Evolutionary conservation across 2,329 filamentous ascomycete genomes (phyloP).

Genomic region (Geosmithia putterillii): DNA sequence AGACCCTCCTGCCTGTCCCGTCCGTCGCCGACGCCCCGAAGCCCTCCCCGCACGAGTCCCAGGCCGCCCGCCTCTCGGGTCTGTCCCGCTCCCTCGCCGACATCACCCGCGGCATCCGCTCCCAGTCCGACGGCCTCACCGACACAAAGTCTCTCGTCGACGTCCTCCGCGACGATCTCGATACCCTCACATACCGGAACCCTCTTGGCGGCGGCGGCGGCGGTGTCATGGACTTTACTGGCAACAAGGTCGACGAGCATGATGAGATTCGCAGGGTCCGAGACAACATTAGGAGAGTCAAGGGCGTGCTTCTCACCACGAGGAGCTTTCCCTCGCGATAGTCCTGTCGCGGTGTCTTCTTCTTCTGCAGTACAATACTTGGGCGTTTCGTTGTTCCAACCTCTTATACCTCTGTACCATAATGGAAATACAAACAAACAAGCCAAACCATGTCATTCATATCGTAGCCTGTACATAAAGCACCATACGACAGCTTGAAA

Average conservation of each 20-base stretch:
- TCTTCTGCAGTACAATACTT: background rate
- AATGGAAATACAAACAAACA: too few relatives aligned
- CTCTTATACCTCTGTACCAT: too few relatives aligned
- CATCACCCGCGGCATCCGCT: conserved; percentile 28
- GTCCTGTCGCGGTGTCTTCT: background rate
- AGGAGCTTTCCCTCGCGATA: conserved; percentile 51
- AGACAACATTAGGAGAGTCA: conserved; percentile 65
- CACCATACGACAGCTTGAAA: too few relatives aligned
- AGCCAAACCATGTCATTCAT: too few relatives aligned
- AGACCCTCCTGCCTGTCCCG: conserved; percentile 41
- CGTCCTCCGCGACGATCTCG: conserved; percentile 53
- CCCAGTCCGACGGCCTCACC: conserved; percentile 34
- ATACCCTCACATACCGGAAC: conserved; percentile 39
- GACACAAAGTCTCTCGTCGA: conserved; percentile 40
- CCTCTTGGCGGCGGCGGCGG: conserved; percentile 5
- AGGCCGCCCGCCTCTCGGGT: conserved; percentile 27
- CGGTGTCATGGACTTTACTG: conserved; percentile 11
- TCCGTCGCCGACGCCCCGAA: conserved; percentile 3
- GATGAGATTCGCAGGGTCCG: conserved; percentile 65
- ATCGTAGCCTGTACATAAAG: too few relatives aligned
- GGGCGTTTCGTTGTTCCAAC: too few relatives aligned
- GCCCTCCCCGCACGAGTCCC: conserved; percentile 15
- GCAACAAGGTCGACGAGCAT: conserved; percentile 36
- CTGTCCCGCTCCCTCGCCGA: conserved; percentile 29
- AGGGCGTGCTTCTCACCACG: conserved; percentile 64